Evolutionary conservation across 2,329 filamentous ascomycete genomes (phyloP), one percentile per base, ranked within the genome.

Genomic region (Monilinia aucupariae): DNA sequence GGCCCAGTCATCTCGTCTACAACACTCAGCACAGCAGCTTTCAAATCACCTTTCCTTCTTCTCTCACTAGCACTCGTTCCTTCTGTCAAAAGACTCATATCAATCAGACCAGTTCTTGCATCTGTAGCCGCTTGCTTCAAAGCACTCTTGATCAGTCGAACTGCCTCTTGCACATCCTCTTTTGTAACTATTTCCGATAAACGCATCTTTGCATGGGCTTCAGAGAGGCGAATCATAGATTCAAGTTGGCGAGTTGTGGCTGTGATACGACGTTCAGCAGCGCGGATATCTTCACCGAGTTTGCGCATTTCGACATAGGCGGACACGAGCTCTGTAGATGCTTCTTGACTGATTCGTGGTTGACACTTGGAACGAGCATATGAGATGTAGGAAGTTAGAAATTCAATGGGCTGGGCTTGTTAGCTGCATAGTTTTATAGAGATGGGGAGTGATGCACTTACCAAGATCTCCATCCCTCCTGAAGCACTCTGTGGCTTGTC

Each of bases 81-180:
- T 73, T 97, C 94, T 0, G 92, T 97, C 66, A 99, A 80, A 55
- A 99, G 80, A 62, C 90, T 89, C 94, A 99, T 97, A 74, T 99
- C 94, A 72, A 99, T 97, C 63, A 96, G 82, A 62, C 94, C 94
- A 0, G 88, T 91, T 70, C 96, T 83, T 0, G 91, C 80, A 74
- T 99, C 96, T 0, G 96, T 99, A n/a, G 94, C 94, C 0, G 93
- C 91, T 68, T 96, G 96, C 81, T 97, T 97, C 73, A 99, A 85
- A 1, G 96, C 94, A 0, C 87, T 90, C 72, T 93, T 91, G 76
- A 99, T 99, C 49, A 99, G 81, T 13, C 94, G 88, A 53, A 96
- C 91, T 0, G 94, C 92, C 78, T 99, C 94, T 56, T 85, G 79
- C 7, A 99, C 96, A 72, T 99, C 96, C 55, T 84, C 83, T 34